Conservation (phyloP, 805 yeast genomes). For the Kuraishia hungarica region DNA sequence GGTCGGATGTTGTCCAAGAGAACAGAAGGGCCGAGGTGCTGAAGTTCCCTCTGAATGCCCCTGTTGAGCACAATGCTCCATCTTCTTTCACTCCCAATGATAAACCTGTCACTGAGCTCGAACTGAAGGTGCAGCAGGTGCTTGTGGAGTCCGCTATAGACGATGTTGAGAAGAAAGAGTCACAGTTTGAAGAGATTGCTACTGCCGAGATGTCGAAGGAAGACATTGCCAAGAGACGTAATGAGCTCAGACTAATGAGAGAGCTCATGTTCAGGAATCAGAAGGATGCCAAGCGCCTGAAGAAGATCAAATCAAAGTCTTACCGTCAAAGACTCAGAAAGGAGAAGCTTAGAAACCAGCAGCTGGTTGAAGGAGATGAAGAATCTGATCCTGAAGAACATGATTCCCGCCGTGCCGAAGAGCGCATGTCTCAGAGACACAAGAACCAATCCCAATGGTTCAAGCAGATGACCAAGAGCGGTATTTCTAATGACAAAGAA, state of each 20-base stretch:
- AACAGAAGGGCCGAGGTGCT: conserved; percentile 82
- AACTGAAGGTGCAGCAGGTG: conserved; percentile 51
- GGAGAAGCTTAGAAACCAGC: conserved; percentile 64
- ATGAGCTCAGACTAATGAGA: conserved; percentile 84
- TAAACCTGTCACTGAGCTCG: conserved; percentile 51
- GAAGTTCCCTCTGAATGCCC: conserved; percentile 56
- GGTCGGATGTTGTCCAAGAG: conserved; percentile 77
- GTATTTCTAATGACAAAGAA: conserved; percentile 78
- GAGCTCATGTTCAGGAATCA: conserved; percentile 96
- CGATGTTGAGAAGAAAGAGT: conserved; percentile 58
- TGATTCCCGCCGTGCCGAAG: conserved; percentile 74
- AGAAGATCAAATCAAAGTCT: conserved; percentile 90
- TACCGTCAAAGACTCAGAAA: conserved; percentile 82
- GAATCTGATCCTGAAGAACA: conserved; percentile 48
- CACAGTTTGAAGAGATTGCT: conserved; percentile 82
- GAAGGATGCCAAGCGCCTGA: conserved; percentile 79
- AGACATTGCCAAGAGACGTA: conserved; percentile 68
- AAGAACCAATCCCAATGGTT: conserved; percentile 90
- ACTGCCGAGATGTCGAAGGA: conserved; percentile 73
- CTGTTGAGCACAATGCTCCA: conserved; percentile 33
- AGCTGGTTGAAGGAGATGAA: conserved; percentile 54
- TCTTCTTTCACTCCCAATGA: conserved; percentile 47
- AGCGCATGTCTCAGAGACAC: conserved; percentile 88
- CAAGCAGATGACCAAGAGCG: conserved; percentile 78
- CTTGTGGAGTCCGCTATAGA: conserved; percentile 57